Evolutionary conservation across 2,329 filamentous ascomycete genomes (phyloP).

Genomic region (Cadophora sp.): DNA sequence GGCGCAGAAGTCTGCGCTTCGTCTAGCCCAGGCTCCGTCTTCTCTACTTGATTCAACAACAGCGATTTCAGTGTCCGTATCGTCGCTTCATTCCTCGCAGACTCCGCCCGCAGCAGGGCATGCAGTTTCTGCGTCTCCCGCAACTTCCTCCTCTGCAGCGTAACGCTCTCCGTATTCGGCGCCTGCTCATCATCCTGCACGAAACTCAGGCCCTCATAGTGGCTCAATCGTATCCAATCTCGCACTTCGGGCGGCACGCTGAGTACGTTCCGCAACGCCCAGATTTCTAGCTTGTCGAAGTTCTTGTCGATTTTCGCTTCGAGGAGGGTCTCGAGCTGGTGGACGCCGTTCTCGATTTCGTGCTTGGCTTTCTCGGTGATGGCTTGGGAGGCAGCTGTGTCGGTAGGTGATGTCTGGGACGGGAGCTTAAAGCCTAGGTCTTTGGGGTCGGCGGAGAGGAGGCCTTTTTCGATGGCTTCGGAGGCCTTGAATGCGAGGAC

Average conservation of each 20-base stretch:
- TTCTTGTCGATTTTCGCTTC: slow-evolving; percentile 84
- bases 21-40: slow-evolving; percentile 36
- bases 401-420: slow-evolving; percentile 49
- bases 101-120: slow-evolving; percentile 71
- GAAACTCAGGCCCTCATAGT: slow-evolving; percentile 69
- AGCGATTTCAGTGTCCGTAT: slow-evolving; percentile 69
- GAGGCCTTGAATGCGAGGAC: slow-evolving; percentile 90
- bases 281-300: slow-evolving; percentile 89
- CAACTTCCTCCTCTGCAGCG: slow-evolving; percentile 74
- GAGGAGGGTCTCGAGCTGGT: slow-evolving; percentile 82
- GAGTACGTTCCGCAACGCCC: slow-evolving; percentile 85
- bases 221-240: slow-evolving; percentile 80
- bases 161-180: slow-evolving; percentile 72
- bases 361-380: slow-evolving; percentile 59
- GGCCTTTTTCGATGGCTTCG: slow-evolving; percentile 83
- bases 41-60: slow-evolving; percentile 56
- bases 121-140: slow-evolving; percentile 82
- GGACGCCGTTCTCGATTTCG: slow-evolving; percentile 89
- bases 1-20: slow-evolving; percentile 32
- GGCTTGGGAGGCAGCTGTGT: slow-evolving; percentile 47
- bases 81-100: slow-evolving; percentile 73
- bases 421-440: slow-evolving; percentile 78
- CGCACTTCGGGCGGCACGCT: slow-evolving; percentile 74
- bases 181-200: slow-evolving; percentile 44
- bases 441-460: slow-evolving; percentile 75